phyloP scores from a whole-genome alignment of 805 yeast species.

The Suhomyces prunicola region DNA sequence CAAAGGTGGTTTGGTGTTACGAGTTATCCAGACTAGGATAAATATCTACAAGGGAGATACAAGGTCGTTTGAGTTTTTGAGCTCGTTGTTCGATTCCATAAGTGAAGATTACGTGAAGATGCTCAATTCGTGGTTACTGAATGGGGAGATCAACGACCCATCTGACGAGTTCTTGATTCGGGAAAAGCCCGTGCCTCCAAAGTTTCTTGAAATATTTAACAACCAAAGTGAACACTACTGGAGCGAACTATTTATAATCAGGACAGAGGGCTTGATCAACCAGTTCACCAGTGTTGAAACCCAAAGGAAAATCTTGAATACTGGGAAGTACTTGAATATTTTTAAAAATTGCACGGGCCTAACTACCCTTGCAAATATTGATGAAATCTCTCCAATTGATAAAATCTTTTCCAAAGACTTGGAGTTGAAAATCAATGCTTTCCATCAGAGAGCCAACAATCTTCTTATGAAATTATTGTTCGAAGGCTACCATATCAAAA shows the following conservation, averaged over 20 bases:
- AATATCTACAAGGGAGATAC: constrained; percentile 64
- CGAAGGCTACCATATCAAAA: constrained; percentile 54
- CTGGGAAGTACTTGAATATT: constrained; percentile 84
- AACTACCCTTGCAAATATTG: constrained; percentile 27
- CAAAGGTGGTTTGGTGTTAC: constrained; percentile 76
- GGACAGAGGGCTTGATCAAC: constrained; percentile 70
- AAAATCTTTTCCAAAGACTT: constrained; percentile 43
- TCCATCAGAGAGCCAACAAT: constrained; percentile 66
- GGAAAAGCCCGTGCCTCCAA: constrained; percentile 32
- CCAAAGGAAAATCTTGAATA: constrained; percentile 64
- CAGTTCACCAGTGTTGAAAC: constrained; percentile 54
- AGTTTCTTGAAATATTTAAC: constrained; percentile 22
- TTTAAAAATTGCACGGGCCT: constrained; percentile 57
- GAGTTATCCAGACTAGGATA: constrained; percentile 57
- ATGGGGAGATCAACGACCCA: constrained; percentile 75
- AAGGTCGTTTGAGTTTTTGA: constrained; percentile 50
- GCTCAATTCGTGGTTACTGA: constrained; percentile 75
- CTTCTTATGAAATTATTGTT: constrained; percentile 55
- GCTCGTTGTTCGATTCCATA: constrained; percentile 51
- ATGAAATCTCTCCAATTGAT: constrained; percentile 28
- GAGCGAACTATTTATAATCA: constrained; percentile 70
- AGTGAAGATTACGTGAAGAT: constrained; percentile 62
- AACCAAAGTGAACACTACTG: constrained; percentile 59
- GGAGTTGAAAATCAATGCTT: constrained; percentile 52
- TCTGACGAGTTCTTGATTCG: constrained; percentile 80